Evolutionary conservation across 148 eudicot genomes (phyloP).

Genomic region (Limonium bicolor): DNA sequence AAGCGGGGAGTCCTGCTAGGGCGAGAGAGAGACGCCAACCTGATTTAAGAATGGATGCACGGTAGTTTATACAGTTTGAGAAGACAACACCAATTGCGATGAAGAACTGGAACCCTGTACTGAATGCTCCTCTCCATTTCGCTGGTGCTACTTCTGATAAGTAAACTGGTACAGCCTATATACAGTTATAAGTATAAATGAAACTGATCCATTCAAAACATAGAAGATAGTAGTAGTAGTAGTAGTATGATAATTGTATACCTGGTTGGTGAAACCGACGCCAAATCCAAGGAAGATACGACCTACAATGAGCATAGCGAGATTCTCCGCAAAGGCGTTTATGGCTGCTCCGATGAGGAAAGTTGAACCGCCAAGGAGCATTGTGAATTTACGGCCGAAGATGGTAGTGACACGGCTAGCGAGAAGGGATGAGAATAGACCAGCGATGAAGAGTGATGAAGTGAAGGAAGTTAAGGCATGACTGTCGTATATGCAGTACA

Average conservation of each 20-base stretch:
- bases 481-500: slow-evolving; percentile 11
- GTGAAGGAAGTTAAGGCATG: slow-evolving; percentile 15
- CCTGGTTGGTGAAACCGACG: slow-evolving; percentile 16
- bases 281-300: slow-evolving; percentile 15
- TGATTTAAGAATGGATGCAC: slow-evolving; percentile 6
- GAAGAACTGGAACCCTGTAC: slow-evolving; percentile 31
- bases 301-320: slow-evolving; percentile 13
- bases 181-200: not conserved
- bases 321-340: slow-evolving; percentile 7
- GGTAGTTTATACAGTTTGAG: slow-evolving; percentile 22
- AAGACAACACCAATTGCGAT: slow-evolving; percentile 23
- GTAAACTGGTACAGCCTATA: slow-evolving; percentile 30
- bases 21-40: slow-evolving; percentile 42
- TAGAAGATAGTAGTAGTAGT: not conserved
- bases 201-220: not conserved
- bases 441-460: slow-evolving; percentile 13
- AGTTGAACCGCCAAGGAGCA: slow-evolving; percentile 12
- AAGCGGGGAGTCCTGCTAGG: slow-evolving; percentile 21
- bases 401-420: slow-evolving; percentile 9
- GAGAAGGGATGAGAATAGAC: slow-evolving; percentile 1
- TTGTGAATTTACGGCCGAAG: slow-evolving; percentile 13
- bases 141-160: slow-evolving; percentile 33
- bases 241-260: not conserved
- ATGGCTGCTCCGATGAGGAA: slow-evolving; percentile 10
- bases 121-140: slow-evolving; percentile 35